Base-by-base conservation (phyloP, 768 basidiomycete genomes). In the Amanita rubescens region DNA sequence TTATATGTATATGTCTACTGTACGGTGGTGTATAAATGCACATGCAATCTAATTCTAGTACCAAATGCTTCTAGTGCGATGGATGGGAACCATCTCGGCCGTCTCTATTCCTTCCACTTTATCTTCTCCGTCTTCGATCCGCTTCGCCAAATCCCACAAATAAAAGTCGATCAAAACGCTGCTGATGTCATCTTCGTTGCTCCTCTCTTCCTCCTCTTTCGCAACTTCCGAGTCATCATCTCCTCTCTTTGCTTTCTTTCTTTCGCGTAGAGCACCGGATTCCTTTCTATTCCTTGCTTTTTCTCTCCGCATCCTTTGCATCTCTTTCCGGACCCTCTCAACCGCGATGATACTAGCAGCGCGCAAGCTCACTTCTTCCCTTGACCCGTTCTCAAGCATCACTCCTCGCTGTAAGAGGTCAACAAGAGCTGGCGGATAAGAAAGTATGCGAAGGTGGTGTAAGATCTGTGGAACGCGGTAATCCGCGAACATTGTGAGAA, bases 401-500 rank as follows among this genome's bases (percentile, higher is more conserved):
- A 67, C 65, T 6, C 77, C 74, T 2, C 72, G 59, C 2, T 62
- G 62, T 37, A 94, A 75, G 35, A 74, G 69, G 15, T 67, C 65
- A n/a, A 78, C 61, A 51, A 95, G 76, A 5, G 75, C 65, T 0
- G 77, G 68, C 0, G 90, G 82, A 68, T 94, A 94, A 1, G 75
- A 67, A 41, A 94, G 72, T 58, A 94, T 84, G 35, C 77, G 73
- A 6, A 94, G 75, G 62, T 91, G 90, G 68, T 94, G 87, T 25
- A 95, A 70, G 54, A 94, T 89, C 64, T 94, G 93, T 1, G 92
- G 92, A 5, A 95, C 88, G 38, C 90, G 82, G 63, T 94, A 93
- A 71, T 94, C 92, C 4, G 93, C 90, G 66, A 95, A 95, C 93
- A 94, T 94, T 19, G 92, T 93, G 10, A 94, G 77, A 46, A 82